Base-by-base conservation (phyloP, 2,329 filamentous ascomycete genomes). In the Aspergillus cejpii region DNA sequence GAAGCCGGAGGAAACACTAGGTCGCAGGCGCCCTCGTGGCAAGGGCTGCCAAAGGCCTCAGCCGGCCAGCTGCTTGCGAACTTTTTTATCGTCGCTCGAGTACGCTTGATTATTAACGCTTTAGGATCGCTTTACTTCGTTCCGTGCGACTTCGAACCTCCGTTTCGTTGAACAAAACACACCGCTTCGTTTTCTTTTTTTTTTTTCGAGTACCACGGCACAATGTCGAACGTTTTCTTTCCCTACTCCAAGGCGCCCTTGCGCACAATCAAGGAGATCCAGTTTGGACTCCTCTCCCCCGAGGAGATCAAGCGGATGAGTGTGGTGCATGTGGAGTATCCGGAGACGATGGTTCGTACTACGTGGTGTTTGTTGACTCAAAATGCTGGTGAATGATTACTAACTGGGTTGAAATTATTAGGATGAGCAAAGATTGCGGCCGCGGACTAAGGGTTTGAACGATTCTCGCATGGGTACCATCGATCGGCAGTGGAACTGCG, bases 241-340 rank as follows among this genome's bases (percentile, higher is more conserved):
- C 78, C 85, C 64, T 87, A 89, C 72, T 95, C 87, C 68, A 90
- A 86, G 79, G 90, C 87, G 80, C 90, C 90, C 70, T 79, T 97
- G 79, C 91, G 92, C 77, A 94, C 86, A 56, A 90, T 98, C 62
- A 85, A 96, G 78, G 94, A 98, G 78, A 95, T 98, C 61, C 94
- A 98, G 77, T 98, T 98, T 66, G 92, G 92, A 65, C 80, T 98
- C 66, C 81, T 98, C 70, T 94, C 92, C 27, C 92, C 92, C 20
- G 92, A 98, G 68, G 94, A 98, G 75, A 95, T 97, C 72, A 97
- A 98, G 77, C 90, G 85, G 62, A 94, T 97, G 88, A 96, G 90
- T 71, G 91, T 97, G 53, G 86, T 84, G 58, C 87, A 95, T 68
- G 91, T 98, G 66, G 80, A 92, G 68, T 97, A 96, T 66, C 90